These are phyloP conservation scores for Cordia subcordata DNA, from an alignment of 257 asterid species.

Conservation along the genomic window DNA sequence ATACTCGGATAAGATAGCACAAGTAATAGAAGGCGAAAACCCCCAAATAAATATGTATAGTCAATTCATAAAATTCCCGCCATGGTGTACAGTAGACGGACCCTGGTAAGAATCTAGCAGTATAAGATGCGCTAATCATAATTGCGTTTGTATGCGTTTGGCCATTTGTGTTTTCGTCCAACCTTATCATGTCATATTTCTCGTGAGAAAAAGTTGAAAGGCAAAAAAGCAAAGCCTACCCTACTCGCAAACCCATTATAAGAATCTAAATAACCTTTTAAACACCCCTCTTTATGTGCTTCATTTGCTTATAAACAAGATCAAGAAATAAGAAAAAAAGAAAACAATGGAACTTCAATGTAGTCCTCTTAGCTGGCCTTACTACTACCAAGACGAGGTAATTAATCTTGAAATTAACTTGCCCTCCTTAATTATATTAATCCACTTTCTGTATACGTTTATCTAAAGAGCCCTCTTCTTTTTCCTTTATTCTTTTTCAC, in stretches of 20 bases:
- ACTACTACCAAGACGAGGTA: slow-evolving; percentile 74
- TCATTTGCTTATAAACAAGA: slow-evolving; percentile 22
- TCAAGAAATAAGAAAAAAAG: not conserved
- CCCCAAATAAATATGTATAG: too few species aligned
- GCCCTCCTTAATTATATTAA: not conserved
- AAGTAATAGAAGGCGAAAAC: too few species aligned
- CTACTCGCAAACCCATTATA: slow-evolving; percentile 35
- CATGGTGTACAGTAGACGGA: slow-evolving; percentile 20
- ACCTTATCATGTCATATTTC: slow-evolving; percentile 38
- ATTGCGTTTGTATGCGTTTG: slow-evolving; percentile 59
- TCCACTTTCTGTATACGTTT: too few species aligned
- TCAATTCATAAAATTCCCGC: too few species aligned
- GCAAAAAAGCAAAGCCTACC: slow-evolving; percentile 13
- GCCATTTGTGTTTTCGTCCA: slow-evolving; percentile 55
- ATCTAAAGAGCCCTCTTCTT: not conserved
- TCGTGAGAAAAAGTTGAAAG: slow-evolving; percentile 28
- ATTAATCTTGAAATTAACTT: not conserved
- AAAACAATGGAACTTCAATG: slow-evolving; percentile 72
- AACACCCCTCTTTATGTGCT: slow-evolving; percentile 41
- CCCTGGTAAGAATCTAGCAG: slow-evolving; percentile 47
- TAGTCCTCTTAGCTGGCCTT: slow-evolving; percentile 74
- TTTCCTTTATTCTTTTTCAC: not conserved
- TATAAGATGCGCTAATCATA: slow-evolving; percentile 40
- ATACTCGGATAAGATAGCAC: too few species aligned
- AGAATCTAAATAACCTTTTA: slow-evolving; percentile 42